Conservation (phyloP, 495 filamentous ascomycete species). For the Durotheca rogersii region DNA sequence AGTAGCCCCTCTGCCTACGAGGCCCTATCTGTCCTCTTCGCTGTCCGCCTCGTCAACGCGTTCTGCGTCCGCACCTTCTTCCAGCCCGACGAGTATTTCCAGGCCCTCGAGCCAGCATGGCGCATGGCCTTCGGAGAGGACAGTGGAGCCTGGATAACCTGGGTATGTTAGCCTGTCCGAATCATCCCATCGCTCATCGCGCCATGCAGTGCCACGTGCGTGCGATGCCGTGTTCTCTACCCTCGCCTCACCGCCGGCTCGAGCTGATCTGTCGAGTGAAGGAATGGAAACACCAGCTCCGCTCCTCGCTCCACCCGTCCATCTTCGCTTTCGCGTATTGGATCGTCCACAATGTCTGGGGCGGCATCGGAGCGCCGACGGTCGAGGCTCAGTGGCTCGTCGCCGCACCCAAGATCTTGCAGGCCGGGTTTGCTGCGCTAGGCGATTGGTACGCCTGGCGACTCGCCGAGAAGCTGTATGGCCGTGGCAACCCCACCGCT, state of each 20-base stretch:
- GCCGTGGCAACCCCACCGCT: slow-evolving; percentile 59
- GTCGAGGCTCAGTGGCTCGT: slow-evolving; percentile 50
- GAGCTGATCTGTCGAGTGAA: slow-evolving; percentile 40
- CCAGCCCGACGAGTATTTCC: slow-evolving; percentile 98
- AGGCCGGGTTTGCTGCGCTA: slow-evolving; percentile 73
- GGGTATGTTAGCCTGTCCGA: slow-evolving; percentile 59
- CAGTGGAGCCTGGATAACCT: slow-evolving; percentile 91
- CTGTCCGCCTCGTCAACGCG: slow-evolving; percentile 82
- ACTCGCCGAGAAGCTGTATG: slow-evolving; percentile 72
- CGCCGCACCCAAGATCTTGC: slow-evolving; percentile 69
- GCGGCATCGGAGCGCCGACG: slow-evolving; percentile 14
- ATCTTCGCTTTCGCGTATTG: slow-evolving; percentile 80
- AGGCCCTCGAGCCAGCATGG: slow-evolving; percentile 95
- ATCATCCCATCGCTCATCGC: too few species aligned
- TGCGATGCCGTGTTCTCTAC: neutral
- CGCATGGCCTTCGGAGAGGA: slow-evolving; percentile 74
- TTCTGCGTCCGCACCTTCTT: slow-evolving; percentile 89
- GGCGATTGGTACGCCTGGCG: slow-evolving; percentile 91
- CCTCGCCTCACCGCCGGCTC: neutral
- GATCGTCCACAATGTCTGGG: slow-evolving; percentile 46
- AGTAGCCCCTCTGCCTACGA: slow-evolving; percentile 39
- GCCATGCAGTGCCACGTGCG: too few species aligned
- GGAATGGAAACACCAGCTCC: slow-evolving; percentile 92
- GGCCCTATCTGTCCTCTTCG: slow-evolving; percentile 64
- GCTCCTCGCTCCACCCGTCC: slow-evolving; percentile 88